These are phyloP conservation scores for Senna tora DNA, from an alignment of 306 rosid genomes.

Conservation along the genomic window DNA sequence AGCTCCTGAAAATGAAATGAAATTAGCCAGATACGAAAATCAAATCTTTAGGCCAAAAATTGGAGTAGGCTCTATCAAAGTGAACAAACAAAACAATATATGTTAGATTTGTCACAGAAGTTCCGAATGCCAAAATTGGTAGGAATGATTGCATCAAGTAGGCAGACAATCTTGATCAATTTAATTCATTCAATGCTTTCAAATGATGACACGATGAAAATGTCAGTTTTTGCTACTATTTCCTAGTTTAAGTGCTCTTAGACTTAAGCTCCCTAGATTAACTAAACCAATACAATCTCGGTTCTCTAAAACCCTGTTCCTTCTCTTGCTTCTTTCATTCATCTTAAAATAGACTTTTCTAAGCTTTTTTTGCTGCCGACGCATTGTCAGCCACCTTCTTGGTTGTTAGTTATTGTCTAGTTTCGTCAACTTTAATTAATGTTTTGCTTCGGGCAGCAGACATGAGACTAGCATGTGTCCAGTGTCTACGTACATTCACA, in stretches of 20 bases:
- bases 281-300: neutral
- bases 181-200: constrained; percentile 7
- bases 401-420: neutral
- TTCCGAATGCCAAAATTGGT: neutral
- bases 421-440: neutral
- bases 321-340: too few relatives aligned
- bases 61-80: constrained; percentile 4
- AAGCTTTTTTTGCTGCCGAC: neutral
- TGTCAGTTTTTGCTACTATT: neutral
- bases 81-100: constrained; percentile 7
- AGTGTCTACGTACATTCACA: too few relatives aligned
- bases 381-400: neutral
- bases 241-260: neutral
- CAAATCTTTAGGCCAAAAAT: constrained; percentile 15
- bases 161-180: constrained; percentile 3
- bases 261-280: neutral
- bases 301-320: neutral
- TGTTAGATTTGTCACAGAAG: constrained; percentile 16
- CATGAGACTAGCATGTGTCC: neutral
- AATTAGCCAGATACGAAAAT: constrained; percentile 32
- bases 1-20: constrained; percentile 64
- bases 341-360: neutral
- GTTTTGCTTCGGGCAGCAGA: neutral
- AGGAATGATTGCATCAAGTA: constrained; percentile 6
- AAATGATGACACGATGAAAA: constrained; percentile 14